Base-by-base conservation (phyloP, 495 filamentous ascomycete genomes). In the Hypoxylon lenormandii region DNA sequence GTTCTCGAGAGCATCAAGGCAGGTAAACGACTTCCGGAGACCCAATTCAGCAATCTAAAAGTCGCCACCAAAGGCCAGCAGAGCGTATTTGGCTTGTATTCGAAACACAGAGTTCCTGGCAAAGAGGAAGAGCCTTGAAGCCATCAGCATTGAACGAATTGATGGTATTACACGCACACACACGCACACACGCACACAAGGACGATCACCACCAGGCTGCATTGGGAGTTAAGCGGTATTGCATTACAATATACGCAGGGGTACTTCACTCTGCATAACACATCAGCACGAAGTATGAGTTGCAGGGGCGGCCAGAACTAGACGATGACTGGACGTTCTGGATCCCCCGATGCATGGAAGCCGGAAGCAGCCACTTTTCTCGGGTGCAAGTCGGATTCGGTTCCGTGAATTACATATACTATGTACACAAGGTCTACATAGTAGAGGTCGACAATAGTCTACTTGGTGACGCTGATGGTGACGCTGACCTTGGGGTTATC, bases 1-100 rank as follows among this genome's bases (percentile, higher is more conserved):
- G 87, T 87, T 3, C 74, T 94, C 30, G 91, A 96, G 73, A 92
- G 92, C 78, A 83, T 97, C 52, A 90, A 89, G 63, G 87, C 84
- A 0, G 90, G 88, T 8, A 92, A 86, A 76, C 81, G 92, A 45
- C 80, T 95, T 40, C 81, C 92, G 4, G 94, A 97, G 76, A 81
- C 87, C 2, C 79, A 83, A 64, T 97, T 94, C 76, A 81, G 81
- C 33, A 80, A 80, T 53, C 65, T 91, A 69, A 85, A 85, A 70
- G 70, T 91, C 46, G 88, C 86, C 45, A 66, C 82, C 3, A 82
- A 82, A 67, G 81, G 87, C 11, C 90, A 92, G 76, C 79, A 79
- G 70, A 90, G 88, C 77, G 85, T 93, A 47, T 78, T 80, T 58
- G 81, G 77, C 4, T 80, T 86, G 70, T 86, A 85, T 49, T 74